Conservation (phyloP, 495 filamentous ascomycete genomes). For the Aspergillus bridgeri region DNA sequence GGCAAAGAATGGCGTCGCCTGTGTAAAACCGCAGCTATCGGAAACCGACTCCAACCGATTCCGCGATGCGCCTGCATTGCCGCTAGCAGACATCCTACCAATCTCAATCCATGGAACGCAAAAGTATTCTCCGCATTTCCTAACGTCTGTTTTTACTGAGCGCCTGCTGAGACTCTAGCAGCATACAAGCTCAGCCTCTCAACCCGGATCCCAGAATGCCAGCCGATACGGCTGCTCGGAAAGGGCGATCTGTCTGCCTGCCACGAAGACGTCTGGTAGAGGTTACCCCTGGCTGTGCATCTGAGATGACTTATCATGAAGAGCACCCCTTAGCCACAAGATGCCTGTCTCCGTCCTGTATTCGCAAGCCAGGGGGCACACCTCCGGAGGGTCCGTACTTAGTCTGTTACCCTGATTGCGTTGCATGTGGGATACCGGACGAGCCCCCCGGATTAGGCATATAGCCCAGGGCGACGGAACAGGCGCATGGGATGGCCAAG, state of each 20-base stretch:
- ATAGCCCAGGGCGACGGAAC: slow-evolving; percentile 15
- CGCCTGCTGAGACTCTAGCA: slow-evolving; percentile 17
- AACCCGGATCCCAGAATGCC: too few relatives aligned
- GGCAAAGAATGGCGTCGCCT: slow-evolving; percentile 1
- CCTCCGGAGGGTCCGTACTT: not conserved
- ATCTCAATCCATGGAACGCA: not conserved
- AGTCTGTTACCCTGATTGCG: slow-evolving; percentile 3
- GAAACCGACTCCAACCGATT: slow-evolving; percentile 14
- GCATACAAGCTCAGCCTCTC: slow-evolving; percentile 10
- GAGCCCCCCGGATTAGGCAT: slow-evolving; percentile 10
- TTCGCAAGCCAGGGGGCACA: not conserved
- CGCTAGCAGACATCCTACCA: slow-evolving; percentile 5
- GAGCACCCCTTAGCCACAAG: slow-evolving; percentile 5
- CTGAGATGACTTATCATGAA: slow-evolving; percentile 9
- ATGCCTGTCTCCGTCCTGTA: not conserved
- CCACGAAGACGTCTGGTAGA: slow-evolving; percentile 7
- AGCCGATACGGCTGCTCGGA: not conserved
- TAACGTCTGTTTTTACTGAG: slow-evolving; percentile 6
- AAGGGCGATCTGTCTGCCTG: slow-evolving; percentile 7
- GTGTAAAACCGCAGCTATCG: not conserved
- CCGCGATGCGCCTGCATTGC: slow-evolving; percentile 10
- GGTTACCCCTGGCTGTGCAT: slow-evolving; percentile 7
- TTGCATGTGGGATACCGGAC: slow-evolving; percentile 5
- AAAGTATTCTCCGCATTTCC: slow-evolving; percentile 10
- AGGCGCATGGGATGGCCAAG: slow-evolving; percentile 8